Base-by-base conservation (phyloP, 257 asterid genomes). In the Solanum sparsipilum region DNA sequence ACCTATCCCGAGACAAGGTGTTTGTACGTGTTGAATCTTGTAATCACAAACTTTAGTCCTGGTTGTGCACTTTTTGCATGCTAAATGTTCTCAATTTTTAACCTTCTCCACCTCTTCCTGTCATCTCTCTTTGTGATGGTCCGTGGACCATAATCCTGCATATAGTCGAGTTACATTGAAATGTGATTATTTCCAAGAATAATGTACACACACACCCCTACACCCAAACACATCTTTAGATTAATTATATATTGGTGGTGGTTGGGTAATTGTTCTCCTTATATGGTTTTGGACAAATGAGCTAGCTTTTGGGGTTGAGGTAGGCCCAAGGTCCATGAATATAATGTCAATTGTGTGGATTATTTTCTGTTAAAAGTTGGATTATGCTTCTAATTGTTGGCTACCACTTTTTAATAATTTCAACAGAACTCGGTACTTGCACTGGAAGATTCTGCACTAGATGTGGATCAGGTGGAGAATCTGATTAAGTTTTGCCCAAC, bases 401-500 rank as follows among this genome's bases (percentile, higher is more conserved):
- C 41, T 46, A 9, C 13, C 86, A 48, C 44, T 82, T 82, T 39
- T 5, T 82, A 82, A 81, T 5, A 48, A 29, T 82, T 89, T 88
- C 72, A 84, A 67, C 93, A 96, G 99, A 93, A 91, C 90, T 94
- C 98, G 63, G 96, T 96, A 84, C 98, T 96, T 89, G 92, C 98
- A 52, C 92, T 96, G 93, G 99, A 96, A 89, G 98, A 95, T 84
- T 92, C 98, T 86, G 98, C 98, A 72, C 88, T 96, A 89, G 99
- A 96, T 89, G 97, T 93, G 90, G 99, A 96, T 91, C 99, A 95
- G 94, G 99, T 96, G 89, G 99, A 95, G 65, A 96, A 94, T 91
- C 94, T 96, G 90, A 96, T 95, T 92, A 96, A 95, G 90, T 96
- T 94, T 91, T 96, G 99, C 91, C 99, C 99, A 89, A 95, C 98